Evolutionary conservation across 2,329 filamentous ascomycete species (phyloP).

Genomic region (Basipetospora sp.): DNA sequence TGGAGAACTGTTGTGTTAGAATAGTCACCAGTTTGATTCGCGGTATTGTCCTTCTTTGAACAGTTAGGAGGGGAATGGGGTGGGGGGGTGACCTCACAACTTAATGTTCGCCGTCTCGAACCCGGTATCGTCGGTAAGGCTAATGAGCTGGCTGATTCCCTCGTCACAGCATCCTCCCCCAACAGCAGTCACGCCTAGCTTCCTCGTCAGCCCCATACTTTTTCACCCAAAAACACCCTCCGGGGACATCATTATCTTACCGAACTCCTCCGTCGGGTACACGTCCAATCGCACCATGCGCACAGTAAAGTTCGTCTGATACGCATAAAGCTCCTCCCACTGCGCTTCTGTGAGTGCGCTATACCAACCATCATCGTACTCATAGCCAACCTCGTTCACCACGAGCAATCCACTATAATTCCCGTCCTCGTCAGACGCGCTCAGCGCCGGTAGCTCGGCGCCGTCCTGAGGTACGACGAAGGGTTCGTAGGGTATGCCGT

Average conservation of each 20-base stretch:
- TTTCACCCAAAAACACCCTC: too few relatives aligned
- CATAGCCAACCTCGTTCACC: slow-evolving; percentile 37
- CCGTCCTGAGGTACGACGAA: slow-evolving; percentile 40
- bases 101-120: slow-evolving; percentile 42
- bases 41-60: too few relatives aligned
- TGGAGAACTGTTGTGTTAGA: slow-evolving; percentile 6
- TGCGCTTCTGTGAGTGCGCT: slow-evolving; percentile 41
- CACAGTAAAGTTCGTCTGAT: slow-evolving; percentile 42
- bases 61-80: too few relatives aligned
- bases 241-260: slow-evolving; percentile 21
- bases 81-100: slow-evolving; percentile 14
- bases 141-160: slow-evolving; percentile 35
- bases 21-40: too few relatives aligned
- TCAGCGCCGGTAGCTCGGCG: slow-evolving; percentile 36
- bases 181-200: background rate
- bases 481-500: slow-evolving; percentile 44
- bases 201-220: background rate
- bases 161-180: slow-evolving; percentile 29
- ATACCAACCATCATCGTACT: slow-evolving; percentile 31
- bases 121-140: slow-evolving; percentile 35
- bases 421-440: slow-evolving; percentile 29
- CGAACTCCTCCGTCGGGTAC: slow-evolving; percentile 36
- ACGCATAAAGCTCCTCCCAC: slow-evolving; percentile 40
- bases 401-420: slow-evolving; percentile 48
- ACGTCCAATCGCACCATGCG: slow-evolving; percentile 47